phyloP scores from a whole-genome alignment of 2,329 filamentous ascomycete genomes.

The Scedosporium minutisporum region DNA sequence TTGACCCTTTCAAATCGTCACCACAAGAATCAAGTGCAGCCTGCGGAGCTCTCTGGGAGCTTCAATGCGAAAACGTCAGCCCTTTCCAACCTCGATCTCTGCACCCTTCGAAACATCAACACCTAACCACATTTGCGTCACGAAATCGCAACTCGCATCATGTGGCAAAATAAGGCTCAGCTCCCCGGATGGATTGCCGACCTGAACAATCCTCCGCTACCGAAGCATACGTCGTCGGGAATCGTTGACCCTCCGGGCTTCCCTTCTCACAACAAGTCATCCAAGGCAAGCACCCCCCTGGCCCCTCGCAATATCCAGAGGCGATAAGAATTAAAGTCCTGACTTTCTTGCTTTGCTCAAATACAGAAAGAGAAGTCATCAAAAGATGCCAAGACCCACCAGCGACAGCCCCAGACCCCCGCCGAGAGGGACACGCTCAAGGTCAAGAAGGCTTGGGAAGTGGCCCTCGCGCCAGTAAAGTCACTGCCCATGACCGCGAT shows the following conservation, averaged over 20 bases:
- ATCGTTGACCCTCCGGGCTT: constrained; percentile 85
- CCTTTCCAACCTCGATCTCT: not conserved
- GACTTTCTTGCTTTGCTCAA: not conserved
- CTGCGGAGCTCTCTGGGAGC: not conserved
- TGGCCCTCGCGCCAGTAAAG: constrained; percentile 88
- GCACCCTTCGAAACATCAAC: not conserved
- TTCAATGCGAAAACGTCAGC: not conserved
- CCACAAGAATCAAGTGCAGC: too few species aligned
- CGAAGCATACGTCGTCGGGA: constrained; percentile 55
- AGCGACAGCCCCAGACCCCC: constrained; percentile 58
- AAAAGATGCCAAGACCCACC: constrained; percentile 38
- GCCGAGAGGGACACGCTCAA: constrained; percentile 93
- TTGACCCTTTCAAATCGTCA: too few species aligned
- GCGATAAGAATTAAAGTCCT: not conserved
- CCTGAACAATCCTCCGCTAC: constrained; percentile 58
- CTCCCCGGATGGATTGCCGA: constrained; percentile 60
- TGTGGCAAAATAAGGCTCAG: constrained; percentile 1
- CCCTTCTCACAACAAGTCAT: constrained; percentile 41
- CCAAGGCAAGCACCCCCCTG: constrained; percentile 38
- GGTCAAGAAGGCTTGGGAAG: constrained; percentile 97
- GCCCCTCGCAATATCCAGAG: not conserved
- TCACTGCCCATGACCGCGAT: constrained; percentile 95
- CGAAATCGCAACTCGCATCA: not conserved
- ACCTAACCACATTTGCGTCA: not conserved
- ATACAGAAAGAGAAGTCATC: constrained; percentile 37